These are phyloP conservation scores for Penicillium sp. DNA, from an alignment of 2,329 filamentous ascomycete species.

Conservation along the genomic window DNA sequence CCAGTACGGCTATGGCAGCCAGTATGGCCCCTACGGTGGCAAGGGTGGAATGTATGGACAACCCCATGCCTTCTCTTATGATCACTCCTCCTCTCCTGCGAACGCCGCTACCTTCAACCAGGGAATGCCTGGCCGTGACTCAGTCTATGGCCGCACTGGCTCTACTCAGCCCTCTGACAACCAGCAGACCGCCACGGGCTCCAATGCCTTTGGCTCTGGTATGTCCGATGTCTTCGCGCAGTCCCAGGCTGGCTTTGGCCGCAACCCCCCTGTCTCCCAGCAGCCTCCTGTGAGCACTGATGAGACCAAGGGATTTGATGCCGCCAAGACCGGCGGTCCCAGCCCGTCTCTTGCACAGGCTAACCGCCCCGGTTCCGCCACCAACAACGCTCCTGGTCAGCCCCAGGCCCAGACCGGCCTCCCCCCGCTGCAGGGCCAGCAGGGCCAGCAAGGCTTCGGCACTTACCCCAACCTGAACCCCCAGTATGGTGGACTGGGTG, in stretches of 20 bases:
- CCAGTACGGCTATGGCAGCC: slow-evolving; percentile 60
- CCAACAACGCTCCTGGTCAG: slow-evolving; percentile 61
- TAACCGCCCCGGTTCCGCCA: slow-evolving; percentile 66
- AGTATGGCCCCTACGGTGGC: slow-evolving; percentile 57
- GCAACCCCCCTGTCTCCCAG: slow-evolving; percentile 57
- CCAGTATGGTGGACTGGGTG: slow-evolving; percentile 55
- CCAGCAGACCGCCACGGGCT: slow-evolving; percentile 54
- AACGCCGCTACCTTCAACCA: slow-evolving; percentile 56
- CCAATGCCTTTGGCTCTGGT: slow-evolving; percentile 53
- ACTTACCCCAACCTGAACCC: slow-evolving; percentile 60
- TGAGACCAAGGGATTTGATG: slow-evolving; percentile 63
- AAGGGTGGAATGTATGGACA: slow-evolving; percentile 67
- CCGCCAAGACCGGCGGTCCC: slow-evolving; percentile 61
- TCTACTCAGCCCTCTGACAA: slow-evolving; percentile 61
- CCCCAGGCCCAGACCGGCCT: slow-evolving; percentile 55
- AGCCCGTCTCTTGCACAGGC: slow-evolving; percentile 66
- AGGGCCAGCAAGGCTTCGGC: slow-evolving; percentile 60
- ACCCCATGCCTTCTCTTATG: slow-evolving; percentile 66
- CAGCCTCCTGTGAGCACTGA: slow-evolving; percentile 54
- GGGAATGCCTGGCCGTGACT: slow-evolving; percentile 54
- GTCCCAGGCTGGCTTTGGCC: slow-evolving; percentile 60
- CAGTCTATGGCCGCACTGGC: slow-evolving; percentile 64
- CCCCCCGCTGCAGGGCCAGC: slow-evolving; percentile 59
- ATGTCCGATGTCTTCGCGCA: slow-evolving; percentile 66
- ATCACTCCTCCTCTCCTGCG: slow-evolving; percentile 67